Evolutionary conservation across 306 rosid genomes (phyloP), one percentile per base, ranked within the genome.

Genomic region (Hippophae rhamnoides): DNA sequence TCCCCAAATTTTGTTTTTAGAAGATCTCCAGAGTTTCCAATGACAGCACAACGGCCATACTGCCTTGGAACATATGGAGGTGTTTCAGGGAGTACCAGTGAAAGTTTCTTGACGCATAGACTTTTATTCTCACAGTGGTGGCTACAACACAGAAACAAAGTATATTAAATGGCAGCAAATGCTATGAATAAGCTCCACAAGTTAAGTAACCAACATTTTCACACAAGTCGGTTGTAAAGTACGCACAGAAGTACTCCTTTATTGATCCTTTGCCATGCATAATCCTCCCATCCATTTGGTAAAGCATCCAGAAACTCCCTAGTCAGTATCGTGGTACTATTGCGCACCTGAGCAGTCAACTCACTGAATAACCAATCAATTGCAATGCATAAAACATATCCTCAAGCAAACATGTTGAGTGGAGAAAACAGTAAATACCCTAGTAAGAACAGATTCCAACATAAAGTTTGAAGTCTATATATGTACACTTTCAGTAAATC

Each of bases 261-360:
- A 68, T 93, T 93, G 76, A 93, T 88, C 90, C 99, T 88, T 43
- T 80, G 89, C 99, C 97, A 93, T 8, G 99, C 99, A 70, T 88
- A 93, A 56, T 93, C 94, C 78, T 80, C 90, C 99, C 99, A 93
- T 73, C 99, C 99, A 72, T 88, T 86, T 68, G 94, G 99, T 60
- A 93, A 86, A 72, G 87, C 72, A 76, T 93, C 90, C 64, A 93
- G 78, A 67, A 83, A 93, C 83, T 93, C 99, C 76, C 66, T 81
- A 62, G 99, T 93, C 46, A 93, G 86, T 69, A 93, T 74, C 57
- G 99, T 88, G 65, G 99, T 84, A 77, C 99, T 88, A 65, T 88
- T 93, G 61, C 95, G 86, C 82, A 93, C 99, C 99, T 88, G 81
- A 61, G 81, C 76, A 83, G 68, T 74, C 82, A 78, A 72, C 77